phyloP scores from a whole-genome alignment of 352 stramenopile species.

The Globisporangium paddicum region DNA sequence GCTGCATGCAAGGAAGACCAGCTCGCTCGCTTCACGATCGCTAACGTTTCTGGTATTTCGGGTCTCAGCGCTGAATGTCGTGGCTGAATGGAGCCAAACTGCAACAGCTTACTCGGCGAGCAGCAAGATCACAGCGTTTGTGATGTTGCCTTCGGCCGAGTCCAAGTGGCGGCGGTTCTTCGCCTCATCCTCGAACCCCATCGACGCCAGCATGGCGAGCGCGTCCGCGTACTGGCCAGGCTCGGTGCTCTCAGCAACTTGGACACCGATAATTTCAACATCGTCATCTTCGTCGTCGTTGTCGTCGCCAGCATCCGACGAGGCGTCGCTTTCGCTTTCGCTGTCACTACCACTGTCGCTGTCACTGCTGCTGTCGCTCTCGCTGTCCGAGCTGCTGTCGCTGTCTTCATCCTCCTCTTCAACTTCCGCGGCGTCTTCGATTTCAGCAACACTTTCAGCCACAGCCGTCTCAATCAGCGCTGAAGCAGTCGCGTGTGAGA shows the following conservation, averaged over 20 bases:
- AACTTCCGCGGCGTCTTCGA: not conserved
- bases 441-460: not conserved
- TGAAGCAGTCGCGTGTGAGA: slow-evolving; percentile 12
- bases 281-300: slow-evolving; percentile 20
- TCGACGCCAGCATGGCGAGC: slow-evolving; percentile 37
- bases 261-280: slow-evolving; percentile 28
- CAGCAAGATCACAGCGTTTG: slow-evolving; percentile 39
- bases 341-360: not conserved
- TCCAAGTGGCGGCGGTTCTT: slow-evolving; percentile 41
- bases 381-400: not conserved
- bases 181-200: slow-evolving; percentile 55
- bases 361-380: slow-evolving; percentile 29
- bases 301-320: slow-evolving; percentile 1
- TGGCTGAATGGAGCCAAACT: not conserved
- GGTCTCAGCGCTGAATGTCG: not conserved
- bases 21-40: not conserved
- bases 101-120: slow-evolving; percentile 33
- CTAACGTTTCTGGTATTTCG: not conserved
- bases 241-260: slow-evolving; percentile 4
- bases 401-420: not conserved
- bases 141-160: slow-evolving; percentile 44
- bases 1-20: not conserved
- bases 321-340: slow-evolving; percentile 1
- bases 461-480: not conserved
- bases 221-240: slow-evolving; percentile 31